Evolutionary conservation across 176 grass and related monocot species (phyloP), one percentile per base, ranked within the genome.

Genomic region (Phragmites australis): DNA sequence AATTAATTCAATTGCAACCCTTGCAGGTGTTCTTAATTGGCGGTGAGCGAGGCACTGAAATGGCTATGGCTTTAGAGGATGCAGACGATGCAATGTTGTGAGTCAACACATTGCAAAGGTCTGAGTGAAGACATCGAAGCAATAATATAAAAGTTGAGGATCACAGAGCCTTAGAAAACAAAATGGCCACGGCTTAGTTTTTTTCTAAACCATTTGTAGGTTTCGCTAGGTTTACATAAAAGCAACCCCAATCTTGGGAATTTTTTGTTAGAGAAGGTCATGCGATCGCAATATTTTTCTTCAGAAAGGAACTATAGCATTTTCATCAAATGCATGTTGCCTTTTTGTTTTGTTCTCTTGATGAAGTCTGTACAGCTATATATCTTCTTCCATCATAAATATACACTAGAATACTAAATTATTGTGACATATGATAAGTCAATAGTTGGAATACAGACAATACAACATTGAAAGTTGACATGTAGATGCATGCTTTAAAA

Each of bases 81-180:
- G 88, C 73, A 60, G 47, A 85, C 4, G 78, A 86, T 73, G 66
- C 44, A 39, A 26, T 85, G 48, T 48, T 48, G 18, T 65, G 47
- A 81, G 72, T 76, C 78, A 59, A 86, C 68, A 4, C 77, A 77
- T 77, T 77, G 78, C 78, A 89, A 78, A 78, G 78, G 83, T 72
- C 72, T 37, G 41, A 77, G 27, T 72, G 72, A 60, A 86, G 34
- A 30, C 50, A 86, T 77, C 48, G 9, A 82, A 82, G 40, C 29
- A 68, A 57, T 16, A 60, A 68, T 72, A 78, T 23, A 62, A 42
- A 60, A 37, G 10, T 21, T 60, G 21, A 81, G 83, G 48, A 72
- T 73, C 25, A 47, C 30, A 78, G 42, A 81, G 30, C 41, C 9
- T 43, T 70, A 68, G 27, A 53, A 70, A 81, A 80, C 9, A 70